Conservation (phyloP, 768 basidiomycete genomes). For the Russula brevipes region DNA sequence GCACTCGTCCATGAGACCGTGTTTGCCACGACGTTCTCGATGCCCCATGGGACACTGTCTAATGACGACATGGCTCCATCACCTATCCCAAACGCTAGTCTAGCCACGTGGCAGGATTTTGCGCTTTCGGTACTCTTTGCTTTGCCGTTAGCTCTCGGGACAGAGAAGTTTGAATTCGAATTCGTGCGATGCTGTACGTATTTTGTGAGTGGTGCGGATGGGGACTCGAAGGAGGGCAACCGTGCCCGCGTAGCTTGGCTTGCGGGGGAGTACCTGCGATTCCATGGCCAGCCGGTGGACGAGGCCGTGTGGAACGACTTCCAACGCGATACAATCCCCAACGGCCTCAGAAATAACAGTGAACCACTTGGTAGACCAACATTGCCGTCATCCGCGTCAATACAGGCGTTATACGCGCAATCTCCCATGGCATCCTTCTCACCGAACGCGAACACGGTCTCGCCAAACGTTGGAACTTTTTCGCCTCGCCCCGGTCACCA, state of each 20-base stretch:
- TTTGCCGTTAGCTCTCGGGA: conserved; percentile 53
- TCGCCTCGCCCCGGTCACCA: conserved; percentile 24
- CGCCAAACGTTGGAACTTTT: conserved; percentile 32
- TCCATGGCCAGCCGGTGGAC: conserved; percentile 52
- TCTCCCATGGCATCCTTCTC: conserved; percentile 37
- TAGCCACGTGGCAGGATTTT: conserved; percentile 53
- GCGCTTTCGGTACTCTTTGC: conserved; percentile 56
- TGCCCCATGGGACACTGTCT: conserved; percentile 1
- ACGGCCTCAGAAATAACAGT: conserved; percentile 28
- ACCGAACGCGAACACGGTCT: conserved; percentile 27
- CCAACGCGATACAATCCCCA: conserved; percentile 47
- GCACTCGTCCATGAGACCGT: conserved; percentile 78
- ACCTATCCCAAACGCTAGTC: conserved; percentile 13
- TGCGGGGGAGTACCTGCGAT: conserved; percentile 57
- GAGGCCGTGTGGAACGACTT: conserved; percentile 53
- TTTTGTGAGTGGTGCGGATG: conserved; percentile 53
- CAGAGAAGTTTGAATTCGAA: conserved; percentile 60
- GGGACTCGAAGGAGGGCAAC: conserved; percentile 35
- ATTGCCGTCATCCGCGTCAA: conserved; percentile 45
- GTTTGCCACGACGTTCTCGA: conserved; percentile 63
- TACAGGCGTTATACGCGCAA: conserved; percentile 47
- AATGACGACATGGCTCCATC: conserved; percentile 19
- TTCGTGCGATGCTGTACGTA: conserved; percentile 61
- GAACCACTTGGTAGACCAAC: conserved; percentile 26
- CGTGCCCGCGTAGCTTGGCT: conserved; percentile 57